Percentiles rank a stretch among this genome's conserved stretches.
Conservation (phyloP, 108 stramenopile species). For the Pseudonitzschia multistriata region DNA sequence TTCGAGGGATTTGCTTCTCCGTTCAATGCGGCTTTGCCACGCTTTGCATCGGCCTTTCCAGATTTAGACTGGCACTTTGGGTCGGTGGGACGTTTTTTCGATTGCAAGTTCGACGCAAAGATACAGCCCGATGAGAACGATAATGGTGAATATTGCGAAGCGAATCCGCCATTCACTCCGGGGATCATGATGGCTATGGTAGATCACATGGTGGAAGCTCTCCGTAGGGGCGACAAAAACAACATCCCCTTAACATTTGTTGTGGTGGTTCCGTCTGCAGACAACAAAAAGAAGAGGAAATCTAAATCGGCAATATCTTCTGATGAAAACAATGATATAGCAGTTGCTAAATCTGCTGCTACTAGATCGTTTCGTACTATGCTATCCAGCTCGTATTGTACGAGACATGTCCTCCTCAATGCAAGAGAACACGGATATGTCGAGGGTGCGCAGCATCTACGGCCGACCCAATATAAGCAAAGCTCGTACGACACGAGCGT, state of each 20-base stretch:
- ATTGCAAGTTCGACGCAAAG: constrained; percentile 10
- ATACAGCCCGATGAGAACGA: neutral
- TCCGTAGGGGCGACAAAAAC: constrained; percentile 30
- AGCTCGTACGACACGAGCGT: constrained; percentile 69
- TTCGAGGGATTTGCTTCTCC: constrained; percentile 77
- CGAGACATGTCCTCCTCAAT: constrained; percentile 45
- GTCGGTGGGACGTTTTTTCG: constrained; percentile 61
- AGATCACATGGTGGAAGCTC: constrained; percentile 34
- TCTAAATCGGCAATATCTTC: neutral
- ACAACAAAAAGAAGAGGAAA: neutral
- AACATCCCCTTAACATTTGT: constrained; percentile 44
- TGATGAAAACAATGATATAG: neutral
- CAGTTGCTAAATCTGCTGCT: constrained; percentile 6
- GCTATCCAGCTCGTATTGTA: constrained; percentile 12
- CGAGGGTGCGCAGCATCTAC: constrained; percentile 74
- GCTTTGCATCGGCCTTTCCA: constrained; percentile 61
- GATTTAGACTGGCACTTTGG: constrained; percentile 83
- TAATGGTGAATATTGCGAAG: constrained; percentile 53
- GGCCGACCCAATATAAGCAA: constrained; percentile 69
- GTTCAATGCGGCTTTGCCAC: constrained; percentile 47
- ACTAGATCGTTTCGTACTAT: constrained; percentile 13
- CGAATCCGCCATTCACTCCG: constrained; percentile 79
- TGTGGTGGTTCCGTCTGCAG: constrained; percentile 59
- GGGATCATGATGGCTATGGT: constrained; percentile 66
- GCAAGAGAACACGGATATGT: constrained; percentile 70